Percentiles rank a stretch among this genome's conserved stretches.
These are phyloP conservation scores for Arctium lappa DNA, from an alignment of 129 eudicot genomes.

Conservation along the genomic window DNA sequence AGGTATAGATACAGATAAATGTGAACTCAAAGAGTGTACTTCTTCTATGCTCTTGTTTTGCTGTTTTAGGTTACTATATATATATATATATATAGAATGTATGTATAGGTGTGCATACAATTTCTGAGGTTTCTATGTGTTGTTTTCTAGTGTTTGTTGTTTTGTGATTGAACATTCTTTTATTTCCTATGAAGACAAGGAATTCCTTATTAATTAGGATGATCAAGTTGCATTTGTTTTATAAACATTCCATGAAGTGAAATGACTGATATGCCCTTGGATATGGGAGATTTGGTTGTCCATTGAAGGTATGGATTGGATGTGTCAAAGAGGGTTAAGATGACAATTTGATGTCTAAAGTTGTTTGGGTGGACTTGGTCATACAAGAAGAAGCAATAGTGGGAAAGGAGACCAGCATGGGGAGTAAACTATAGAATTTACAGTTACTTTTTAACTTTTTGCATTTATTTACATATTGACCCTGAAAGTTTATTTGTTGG, in stretches of 20 bases:
- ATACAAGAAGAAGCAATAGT: slow-evolving; percentile 24
- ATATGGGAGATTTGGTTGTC: neutral
- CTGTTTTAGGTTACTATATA: slow-evolving; percentile 21
- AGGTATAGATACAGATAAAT: slow-evolving; percentile 1
- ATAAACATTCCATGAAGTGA: slow-evolving; percentile 16
- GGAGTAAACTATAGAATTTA: slow-evolving; percentile 16
- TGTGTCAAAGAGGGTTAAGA: slow-evolving; percentile 1
- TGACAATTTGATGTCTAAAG: slow-evolving; percentile 8
- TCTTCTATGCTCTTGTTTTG: slow-evolving; percentile 31
- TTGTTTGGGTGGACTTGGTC: slow-evolving; percentile 31
- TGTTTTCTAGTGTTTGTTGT: slow-evolving; percentile 43
- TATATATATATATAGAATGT: slow-evolving; percentile 18
- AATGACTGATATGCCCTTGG: slow-evolving; percentile 33
- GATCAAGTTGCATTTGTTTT: slow-evolving; percentile 25
- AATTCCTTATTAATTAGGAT: slow-evolving; percentile 9
- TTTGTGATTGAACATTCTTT: slow-evolving; percentile 37
- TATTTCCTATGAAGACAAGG: slow-evolving; percentile 19
- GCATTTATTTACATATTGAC: neutral
- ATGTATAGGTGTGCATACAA: slow-evolving; percentile 10
- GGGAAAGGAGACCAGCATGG: slow-evolving; percentile 18
- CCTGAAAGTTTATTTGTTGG: neutral
- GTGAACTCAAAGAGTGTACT: slow-evolving; percentile 14
- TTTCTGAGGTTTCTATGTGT: slow-evolving; percentile 50
- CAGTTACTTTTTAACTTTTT: neutral
- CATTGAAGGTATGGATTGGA: neutral